Conservation (phyloP, 106 monocot species). For the Platanthera zijinensis region DNA sequence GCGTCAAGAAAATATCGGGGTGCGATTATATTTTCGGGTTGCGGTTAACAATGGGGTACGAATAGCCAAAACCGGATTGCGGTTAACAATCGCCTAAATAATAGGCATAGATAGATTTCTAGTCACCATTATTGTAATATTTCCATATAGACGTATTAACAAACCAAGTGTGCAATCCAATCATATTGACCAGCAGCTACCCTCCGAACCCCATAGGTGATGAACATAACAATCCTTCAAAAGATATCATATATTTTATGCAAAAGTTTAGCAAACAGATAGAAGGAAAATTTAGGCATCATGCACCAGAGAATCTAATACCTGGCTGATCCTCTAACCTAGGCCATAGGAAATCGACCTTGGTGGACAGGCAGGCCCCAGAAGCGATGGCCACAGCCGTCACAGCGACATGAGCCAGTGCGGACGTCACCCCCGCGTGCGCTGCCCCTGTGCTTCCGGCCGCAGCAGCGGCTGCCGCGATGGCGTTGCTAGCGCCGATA, state of each 20-base stretch:
- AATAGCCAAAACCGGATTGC: no score
- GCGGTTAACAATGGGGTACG: no score
- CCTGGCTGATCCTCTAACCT: constrained; percentile 62
- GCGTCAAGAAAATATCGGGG: no score
- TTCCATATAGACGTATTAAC: background rate
- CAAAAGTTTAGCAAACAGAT: background rate
- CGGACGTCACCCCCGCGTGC: constrained; percentile 71
- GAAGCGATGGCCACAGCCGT: constrained; percentile 95
- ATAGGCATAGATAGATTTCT: background rate
- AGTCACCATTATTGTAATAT: background rate
- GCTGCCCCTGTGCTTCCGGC: constrained; percentile 21
- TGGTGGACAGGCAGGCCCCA: constrained; percentile 93
- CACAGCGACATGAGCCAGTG: constrained; percentile 79
- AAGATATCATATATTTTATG: background rate
- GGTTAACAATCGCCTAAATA: no score
- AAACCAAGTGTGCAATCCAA: background rate
- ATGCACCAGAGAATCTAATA: constrained; percentile 8
- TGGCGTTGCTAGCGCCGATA: constrained; percentile 37
- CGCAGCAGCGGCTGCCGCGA: constrained; percentile 46
- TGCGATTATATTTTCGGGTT: no score
- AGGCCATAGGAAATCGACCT: constrained; percentile 93
- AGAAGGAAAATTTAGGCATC: background rate
- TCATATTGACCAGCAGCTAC: background rate
- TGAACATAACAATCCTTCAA: background rate
- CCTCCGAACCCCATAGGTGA: background rate